Evolutionary conservation across 352 stramenopile genomes (phyloP).

Genomic region (Aphanomyces astaci): DNA sequence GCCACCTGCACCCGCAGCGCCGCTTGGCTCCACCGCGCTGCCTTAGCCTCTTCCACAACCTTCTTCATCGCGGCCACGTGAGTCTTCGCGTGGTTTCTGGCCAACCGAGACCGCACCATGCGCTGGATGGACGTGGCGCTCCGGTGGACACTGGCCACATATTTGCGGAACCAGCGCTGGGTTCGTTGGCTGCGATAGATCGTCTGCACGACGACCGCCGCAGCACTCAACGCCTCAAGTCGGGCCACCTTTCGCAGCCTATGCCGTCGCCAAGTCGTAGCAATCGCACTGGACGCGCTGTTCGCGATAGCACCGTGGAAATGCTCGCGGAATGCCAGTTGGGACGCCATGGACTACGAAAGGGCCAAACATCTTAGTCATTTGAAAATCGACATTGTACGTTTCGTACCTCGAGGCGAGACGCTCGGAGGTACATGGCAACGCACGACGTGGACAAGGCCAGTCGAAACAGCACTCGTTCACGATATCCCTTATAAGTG

Average conservation of each 20-base stretch:
- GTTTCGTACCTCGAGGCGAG: conserved; percentile 15
- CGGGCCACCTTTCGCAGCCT: background rate
- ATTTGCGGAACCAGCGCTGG: background rate
- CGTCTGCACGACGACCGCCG: background rate
- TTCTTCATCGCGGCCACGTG: conserved; percentile 13
- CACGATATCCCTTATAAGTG: conserved; percentile 31
- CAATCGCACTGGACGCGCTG: conserved; percentile 40
- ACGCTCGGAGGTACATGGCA: conserved; percentile 44
- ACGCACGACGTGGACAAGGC: conserved; percentile 32
- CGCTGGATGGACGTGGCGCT: conserved; percentile 10
- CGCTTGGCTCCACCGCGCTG: conserved; percentile 1
- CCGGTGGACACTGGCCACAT: background rate
- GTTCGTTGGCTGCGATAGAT: background rate
- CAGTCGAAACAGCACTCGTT: conserved; percentile 29
- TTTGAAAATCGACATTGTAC: too few species aligned
- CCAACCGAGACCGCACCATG: conserved; percentile 18
- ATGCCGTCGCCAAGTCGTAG: conserved; percentile 44
- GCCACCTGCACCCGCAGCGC: conserved; percentile 9
- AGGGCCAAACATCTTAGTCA: too few species aligned
- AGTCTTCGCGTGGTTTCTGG: background rate
- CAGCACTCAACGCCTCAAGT: background rate
- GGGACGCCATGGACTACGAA: background rate
- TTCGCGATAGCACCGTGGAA: conserved; percentile 35
- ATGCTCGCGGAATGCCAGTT: conserved; percentile 28
- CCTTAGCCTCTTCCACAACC: background rate